A percentile compares a stretch with the other conserved stretches of the same genome.
phyloP scores from a whole-genome alignment of 495 filamentous ascomycete species.

The Penicillium manginii region DNA sequence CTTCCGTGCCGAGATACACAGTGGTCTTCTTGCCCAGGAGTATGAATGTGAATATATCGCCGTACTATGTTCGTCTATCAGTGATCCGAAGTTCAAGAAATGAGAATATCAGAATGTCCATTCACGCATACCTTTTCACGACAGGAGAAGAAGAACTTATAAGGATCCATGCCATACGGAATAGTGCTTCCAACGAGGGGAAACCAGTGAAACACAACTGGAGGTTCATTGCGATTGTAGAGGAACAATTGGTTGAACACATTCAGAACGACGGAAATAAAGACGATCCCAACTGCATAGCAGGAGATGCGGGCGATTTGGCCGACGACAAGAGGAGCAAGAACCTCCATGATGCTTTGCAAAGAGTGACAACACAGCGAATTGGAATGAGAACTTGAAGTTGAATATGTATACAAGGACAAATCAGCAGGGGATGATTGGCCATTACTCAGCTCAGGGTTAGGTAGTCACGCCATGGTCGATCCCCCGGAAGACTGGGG shows the following conservation, averaged over 20 bases:
- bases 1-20: constrained; percentile 74
- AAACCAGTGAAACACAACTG: constrained; percentile 83
- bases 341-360: constrained; percentile 24
- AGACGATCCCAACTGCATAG: constrained; percentile 30
- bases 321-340: constrained; percentile 23
- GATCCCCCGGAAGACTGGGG: constrained; percentile 19
- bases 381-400: constrained; percentile 3
- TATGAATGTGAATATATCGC: constrained; percentile 80
- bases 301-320: constrained; percentile 25
- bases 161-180: constrained; percentile 82
- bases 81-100: background rate
- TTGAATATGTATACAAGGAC: constrained; percentile 11
- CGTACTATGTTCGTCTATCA: constrained; percentile 56
- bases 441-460: constrained; percentile 26
- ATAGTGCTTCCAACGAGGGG: constrained; percentile 80
- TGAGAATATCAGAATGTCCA: too few relatives aligned
- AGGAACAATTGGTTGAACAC: constrained; percentile 70
- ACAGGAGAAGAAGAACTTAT: constrained; percentile 73
- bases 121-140: constrained; percentile 62
- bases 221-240: constrained; percentile 73
- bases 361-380: background rate
- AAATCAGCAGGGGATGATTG: constrained; percentile 27
- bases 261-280: constrained; percentile 64
- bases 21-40: constrained; percentile 77
- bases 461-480: constrained; percentile 19